These are phyloP conservation scores for Nepenthes alata DNA, from an alignment of 179 eudicot genomes.

Conservation along the genomic window DNA sequence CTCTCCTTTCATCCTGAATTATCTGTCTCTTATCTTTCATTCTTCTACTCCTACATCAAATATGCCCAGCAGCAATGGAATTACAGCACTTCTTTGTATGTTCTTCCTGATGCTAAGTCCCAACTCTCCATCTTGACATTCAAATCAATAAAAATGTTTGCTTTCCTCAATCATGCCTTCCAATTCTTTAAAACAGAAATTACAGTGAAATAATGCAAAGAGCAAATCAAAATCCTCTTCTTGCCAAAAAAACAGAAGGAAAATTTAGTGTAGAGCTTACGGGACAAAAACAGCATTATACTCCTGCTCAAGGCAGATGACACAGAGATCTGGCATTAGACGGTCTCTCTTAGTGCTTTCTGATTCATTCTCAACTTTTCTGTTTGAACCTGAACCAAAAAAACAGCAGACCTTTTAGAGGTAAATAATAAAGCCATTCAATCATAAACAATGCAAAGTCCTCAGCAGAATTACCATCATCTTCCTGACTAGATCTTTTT, in stretches of 20 bases:
- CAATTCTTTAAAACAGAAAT: no score
- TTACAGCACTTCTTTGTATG: no score
- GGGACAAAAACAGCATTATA: slow-evolving; percentile 95
- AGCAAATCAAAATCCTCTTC: neutral
- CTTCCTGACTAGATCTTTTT: slow-evolving; percentile 49
- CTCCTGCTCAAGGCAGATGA: slow-evolving; percentile 89
- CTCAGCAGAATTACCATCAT: slow-evolving; percentile 29
- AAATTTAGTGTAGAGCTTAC: slow-evolving; percentile 33
- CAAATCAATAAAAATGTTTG: no score
- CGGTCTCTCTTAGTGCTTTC: slow-evolving; percentile 50
- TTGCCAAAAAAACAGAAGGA: neutral
- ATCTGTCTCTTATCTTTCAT: no score
- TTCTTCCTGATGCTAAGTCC: no score
- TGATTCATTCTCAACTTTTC: slow-evolving; percentile 47
- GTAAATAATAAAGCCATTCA: neutral
- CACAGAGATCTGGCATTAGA: slow-evolving; percentile 81
- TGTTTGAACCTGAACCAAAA: slow-evolving; percentile 31
- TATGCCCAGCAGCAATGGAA: no score
- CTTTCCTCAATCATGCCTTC: no score
- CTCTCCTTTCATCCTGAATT: no score
- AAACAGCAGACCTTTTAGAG: neutral
- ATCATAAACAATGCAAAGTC: neutral
- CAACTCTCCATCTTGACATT: no score
- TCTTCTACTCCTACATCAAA: no score
- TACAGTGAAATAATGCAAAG: no score